Percentiles rank a stretch among this genome's conserved stretches.
phyloP scores from a whole-genome alignment of 2,329 filamentous ascomycete species.

The Trematosphaeria pertusa region DNA sequence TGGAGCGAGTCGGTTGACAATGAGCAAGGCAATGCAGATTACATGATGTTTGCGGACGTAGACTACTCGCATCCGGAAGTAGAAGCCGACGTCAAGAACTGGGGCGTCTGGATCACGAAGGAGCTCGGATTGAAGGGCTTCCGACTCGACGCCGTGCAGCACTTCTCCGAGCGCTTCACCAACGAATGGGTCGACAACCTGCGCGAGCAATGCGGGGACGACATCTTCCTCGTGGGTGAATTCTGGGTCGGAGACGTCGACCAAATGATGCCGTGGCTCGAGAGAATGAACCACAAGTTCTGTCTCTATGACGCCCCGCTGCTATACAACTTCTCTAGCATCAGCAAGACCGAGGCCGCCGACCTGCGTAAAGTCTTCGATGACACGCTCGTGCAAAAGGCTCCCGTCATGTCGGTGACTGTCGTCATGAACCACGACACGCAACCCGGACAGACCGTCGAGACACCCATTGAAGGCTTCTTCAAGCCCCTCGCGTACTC shows the following conservation, averaged over 20 bases:
- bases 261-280: conserved; percentile 64
- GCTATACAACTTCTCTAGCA: conserved; percentile 69
- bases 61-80: conserved; percentile 69
- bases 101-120: conserved; percentile 71
- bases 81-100: conserved; percentile 65
- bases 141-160: conserved; percentile 75
- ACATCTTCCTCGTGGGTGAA: conserved; percentile 72
- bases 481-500: conserved; percentile 77
- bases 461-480: conserved; percentile 67
- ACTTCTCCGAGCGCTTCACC: conserved; percentile 73
- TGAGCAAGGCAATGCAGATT: conserved; percentile 71
- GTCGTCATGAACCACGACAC: conserved; percentile 78
- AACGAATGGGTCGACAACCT: conserved; percentile 68
- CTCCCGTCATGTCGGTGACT: conserved; percentile 67
- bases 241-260: conserved; percentile 69
- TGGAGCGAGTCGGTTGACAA: conserved; percentile 69
- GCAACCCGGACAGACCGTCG: conserved; percentile 67
- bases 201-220: conserved; percentile 54
- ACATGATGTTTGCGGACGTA: conserved; percentile 75
- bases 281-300: conserved; percentile 62
- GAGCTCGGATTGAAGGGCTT: conserved; percentile 69
- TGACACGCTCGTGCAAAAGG: conserved; percentile 61
- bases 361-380: conserved; percentile 72
- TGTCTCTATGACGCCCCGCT: conserved; percentile 72
- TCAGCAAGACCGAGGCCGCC: conserved; percentile 62